Evolutionary conservation across 805 yeast genomes (phyloP), one percentile per base, ranked within the genome.

Genomic region (Jamesozyma spencerorum): DNA sequence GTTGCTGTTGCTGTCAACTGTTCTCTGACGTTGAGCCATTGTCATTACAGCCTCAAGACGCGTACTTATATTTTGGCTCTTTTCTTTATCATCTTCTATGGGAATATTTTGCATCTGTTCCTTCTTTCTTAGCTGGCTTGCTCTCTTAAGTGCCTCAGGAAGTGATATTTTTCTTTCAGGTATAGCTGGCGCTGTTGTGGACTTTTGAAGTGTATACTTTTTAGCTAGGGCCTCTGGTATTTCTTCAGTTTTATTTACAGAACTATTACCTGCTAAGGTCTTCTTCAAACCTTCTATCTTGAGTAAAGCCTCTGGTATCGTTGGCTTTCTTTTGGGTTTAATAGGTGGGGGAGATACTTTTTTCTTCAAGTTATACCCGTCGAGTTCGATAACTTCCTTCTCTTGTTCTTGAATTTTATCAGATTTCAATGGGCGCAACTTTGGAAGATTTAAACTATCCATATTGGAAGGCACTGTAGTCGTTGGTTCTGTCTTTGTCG

Each of bases 121-220:
- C 18, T 12, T 34, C 36, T 31, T 29, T 20, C 40, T 49, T 38
- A 53, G 37, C 18, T 32, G 34, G 31, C 47, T 45, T 2, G 55
- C 55, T 28, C 46, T 49, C 30, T 51, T 47, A 14, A 56, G 43
- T 1, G 60, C 58, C 37, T 55, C 60, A 12, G 58, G 60, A 47
- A 55, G 36, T 0, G 62, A 55, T 12, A 54, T 48, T 31, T 58
- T 57, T 22, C 63, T 51, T 29, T 47, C 27, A 4, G 61, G 61
- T 7, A 54, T 48, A 0, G 46, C 46, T 6, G 60, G 56, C 3
- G 55, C 50, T 13, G 50, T 42, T 31, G 39, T 48, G 5, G 44
- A 4, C 19, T 40, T 45, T 6, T 39, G 24, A 29, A 51, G 37
- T 14, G 18, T 35, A 3, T 47, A 35, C 11, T 38, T 41, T 34